Evolutionary conservation across 345 rosid genomes (phyloP), one percentile per base, ranked within the genome.

Genomic region (Arabidopsis suecica): DNA sequence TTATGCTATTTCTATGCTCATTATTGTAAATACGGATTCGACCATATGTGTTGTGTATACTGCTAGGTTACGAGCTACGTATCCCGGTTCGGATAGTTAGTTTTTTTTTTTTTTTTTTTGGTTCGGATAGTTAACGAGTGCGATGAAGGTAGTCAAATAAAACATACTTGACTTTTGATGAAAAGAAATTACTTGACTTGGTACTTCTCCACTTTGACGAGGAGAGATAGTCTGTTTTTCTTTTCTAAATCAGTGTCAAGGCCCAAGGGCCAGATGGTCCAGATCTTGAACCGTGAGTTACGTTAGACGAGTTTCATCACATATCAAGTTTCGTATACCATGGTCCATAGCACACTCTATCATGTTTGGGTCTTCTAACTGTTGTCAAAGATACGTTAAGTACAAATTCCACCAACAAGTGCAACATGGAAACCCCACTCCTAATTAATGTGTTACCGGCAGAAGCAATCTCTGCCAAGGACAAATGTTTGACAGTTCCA

Each of bases 401-500:
- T 28, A n/a, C 61, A 67, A 11, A 14, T 38, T 37, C 11, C 50
- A 68, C 51, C 51, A 68, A 69, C 65, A 56, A 18, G 55, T 12
- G 57, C 44, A 13, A 18, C 69, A 65, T 33, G 54, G 68, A n/a
- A 64, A 64, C 55, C 68, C 40, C 61, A 33, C 61, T 9, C 71
- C 9, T 51, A 0, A 23, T 14, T 28, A 28, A 28, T 28, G 32
- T 13, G 54, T n/a, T 54, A 57, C 40, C 49, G 61, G 54, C 50
- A 25, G 13, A 53, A 38, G 25, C 28, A 38, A 53, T 18, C 41
- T 42, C 41, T 57, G 13, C 23, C 41, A 33, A 33, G 23, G 40
- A n/a, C 41, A n/a, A 8, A 10, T 33, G 61, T 33, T 34, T 57
- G 40, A n/a, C 61, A 14, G 22, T 32, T 18, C 7, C 5, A 57